Conservation (phyloP, 2,329 filamentous ascomycete genomes). For the Trichoderma aggressivum region DNA sequence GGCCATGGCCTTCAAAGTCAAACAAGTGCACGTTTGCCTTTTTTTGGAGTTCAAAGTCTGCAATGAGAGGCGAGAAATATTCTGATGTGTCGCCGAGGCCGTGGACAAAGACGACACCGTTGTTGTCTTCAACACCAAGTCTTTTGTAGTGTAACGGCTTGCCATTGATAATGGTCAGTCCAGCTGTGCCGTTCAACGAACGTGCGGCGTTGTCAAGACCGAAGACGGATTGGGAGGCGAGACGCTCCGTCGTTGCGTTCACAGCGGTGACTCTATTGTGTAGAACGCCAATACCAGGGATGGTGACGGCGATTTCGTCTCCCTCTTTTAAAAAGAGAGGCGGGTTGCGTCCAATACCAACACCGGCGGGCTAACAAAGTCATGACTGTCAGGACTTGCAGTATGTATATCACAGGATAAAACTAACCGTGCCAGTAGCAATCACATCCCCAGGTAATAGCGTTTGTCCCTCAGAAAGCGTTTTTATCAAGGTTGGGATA, state of each 20-base stretch:
- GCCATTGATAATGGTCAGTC: background rate
- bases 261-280: background rate
- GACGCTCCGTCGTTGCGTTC: background rate
- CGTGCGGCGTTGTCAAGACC: background rate
- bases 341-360: slow-evolving; percentile 2
- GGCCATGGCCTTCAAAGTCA: slow-evolving; percentile 12
- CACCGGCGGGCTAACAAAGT: background rate
- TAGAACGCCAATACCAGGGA: background rate
- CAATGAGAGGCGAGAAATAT: background rate
- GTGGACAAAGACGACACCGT: background rate
- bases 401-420: background rate
- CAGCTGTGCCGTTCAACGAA: background rate
- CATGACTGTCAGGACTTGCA: background rate
- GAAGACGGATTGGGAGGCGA: slow-evolving; percentile 1
- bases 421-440: slow-evolving; percentile 5
- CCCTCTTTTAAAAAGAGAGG: background rate
- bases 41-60: background rate
- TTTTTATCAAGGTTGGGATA: slow-evolving; percentile 4
- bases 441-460: slow-evolving; percentile 6
- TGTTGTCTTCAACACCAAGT: background rate
- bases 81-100: background rate
- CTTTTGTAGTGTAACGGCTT: slow-evolving; percentile 1
- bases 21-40: background rate
- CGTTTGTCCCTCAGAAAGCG: slow-evolving; percentile 1
- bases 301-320: background rate